phyloP scores from a whole-genome alignment of 2,329 filamentous ascomycete species.

The Exophiala viscosa region DNA sequence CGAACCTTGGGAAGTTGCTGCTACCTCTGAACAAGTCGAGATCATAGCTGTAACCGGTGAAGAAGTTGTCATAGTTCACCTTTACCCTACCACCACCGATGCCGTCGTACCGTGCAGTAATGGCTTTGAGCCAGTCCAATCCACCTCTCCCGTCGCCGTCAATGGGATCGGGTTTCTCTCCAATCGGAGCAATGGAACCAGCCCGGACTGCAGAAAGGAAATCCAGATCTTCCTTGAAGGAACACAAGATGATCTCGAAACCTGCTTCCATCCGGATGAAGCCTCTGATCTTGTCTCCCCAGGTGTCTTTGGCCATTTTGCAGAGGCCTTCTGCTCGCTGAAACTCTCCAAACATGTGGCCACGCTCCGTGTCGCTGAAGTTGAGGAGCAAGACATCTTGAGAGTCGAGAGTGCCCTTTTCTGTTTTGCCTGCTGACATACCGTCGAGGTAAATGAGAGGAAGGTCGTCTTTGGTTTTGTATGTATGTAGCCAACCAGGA shows the following conservation, averaged over 20 bases:
- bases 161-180: background rate
- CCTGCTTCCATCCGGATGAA: conserved; percentile 66
- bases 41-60: conserved; percentile 45
- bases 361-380: conserved; percentile 22
- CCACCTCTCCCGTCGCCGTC: background rate
- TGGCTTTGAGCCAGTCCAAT: conserved; percentile 17
- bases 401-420: conserved; percentile 63
- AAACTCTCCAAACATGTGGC: conserved; percentile 43
- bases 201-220: conserved; percentile 34
- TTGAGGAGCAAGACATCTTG: conserved; percentile 61
- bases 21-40: conserved; percentile 41
- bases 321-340: conserved; percentile 57
- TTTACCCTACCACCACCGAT: conserved; percentile 38
- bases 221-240: conserved; percentile 50
- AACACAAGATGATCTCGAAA: conserved; percentile 67
- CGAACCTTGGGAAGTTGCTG: conserved; percentile 39
- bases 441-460: conserved; percentile 67
- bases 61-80: conserved; percentile 49
- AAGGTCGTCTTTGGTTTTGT: conserved; percentile 56
- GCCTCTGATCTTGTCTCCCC: conserved; percentile 56
- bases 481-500: conserved; percentile 64
- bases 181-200: background rate
- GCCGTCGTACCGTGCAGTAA: conserved; percentile 26
- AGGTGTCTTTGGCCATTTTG: conserved; percentile 47
- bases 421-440: conserved; percentile 63